Evolutionary conservation across 805 yeast species (phyloP).

Genomic region (Cyberlindnera euphorbiiphila): DNA sequence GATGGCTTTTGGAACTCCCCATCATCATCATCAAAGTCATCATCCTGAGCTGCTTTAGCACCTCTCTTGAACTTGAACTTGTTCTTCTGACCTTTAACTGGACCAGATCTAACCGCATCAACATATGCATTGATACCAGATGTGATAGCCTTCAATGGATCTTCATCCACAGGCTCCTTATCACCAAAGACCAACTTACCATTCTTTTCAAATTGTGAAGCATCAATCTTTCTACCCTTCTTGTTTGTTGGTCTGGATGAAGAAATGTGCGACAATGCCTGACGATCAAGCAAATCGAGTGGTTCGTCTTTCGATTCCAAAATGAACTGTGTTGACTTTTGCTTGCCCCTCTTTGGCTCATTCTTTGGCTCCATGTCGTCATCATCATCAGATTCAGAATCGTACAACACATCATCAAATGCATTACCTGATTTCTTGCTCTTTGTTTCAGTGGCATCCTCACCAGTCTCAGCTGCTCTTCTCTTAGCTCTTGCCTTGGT

Average conservation of each 20-base stretch:
- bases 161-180: conserved; percentile 35
- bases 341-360: conserved; percentile 25
- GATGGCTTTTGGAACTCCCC: conserved; percentile 25
- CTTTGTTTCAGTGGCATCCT: conserved; percentile 28
- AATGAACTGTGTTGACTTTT: conserved; percentile 57
- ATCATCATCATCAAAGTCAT: conserved; percentile 44
- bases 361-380: conserved; percentile 31
- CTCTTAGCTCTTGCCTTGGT: conserved; percentile 80
- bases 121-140: conserved; percentile 85
- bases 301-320: conserved; percentile 76
- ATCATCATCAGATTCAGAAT: conserved; percentile 48
- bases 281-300: conserved; percentile 81
- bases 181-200: conserved; percentile 72
- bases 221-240: conserved; percentile 41
- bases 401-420: conserved; percentile 87
- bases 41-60: conserved; percentile 46
- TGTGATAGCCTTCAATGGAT: conserved; percentile 42
- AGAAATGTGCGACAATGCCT: conserved; percentile 82
- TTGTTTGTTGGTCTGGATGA: conserved; percentile 74
- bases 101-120: conserved; percentile 91
- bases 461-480: conserved; percentile 47
- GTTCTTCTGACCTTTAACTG: conserved; percentile 89
- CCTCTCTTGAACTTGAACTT: conserved; percentile 82
- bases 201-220: conserved; percentile 36
- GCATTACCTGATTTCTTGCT: conserved; percentile 68